Conservation (phyloP, 768 basidiomycete species). For the Omphalotus guepiniiformis region DNA sequence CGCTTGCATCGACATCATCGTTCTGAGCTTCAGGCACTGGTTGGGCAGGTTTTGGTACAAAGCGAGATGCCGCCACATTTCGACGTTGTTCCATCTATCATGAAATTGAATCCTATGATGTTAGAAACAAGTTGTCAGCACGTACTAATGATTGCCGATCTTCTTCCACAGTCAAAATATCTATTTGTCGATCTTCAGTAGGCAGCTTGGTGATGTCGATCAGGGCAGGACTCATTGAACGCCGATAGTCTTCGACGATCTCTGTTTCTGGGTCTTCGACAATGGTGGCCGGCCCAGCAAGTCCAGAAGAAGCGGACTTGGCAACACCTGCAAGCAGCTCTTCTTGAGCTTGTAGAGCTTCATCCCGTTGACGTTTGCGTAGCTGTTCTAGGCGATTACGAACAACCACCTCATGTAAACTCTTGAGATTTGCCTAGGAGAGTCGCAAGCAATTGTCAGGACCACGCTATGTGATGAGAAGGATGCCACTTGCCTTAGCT, state of each 20-base stretch:
- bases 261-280: constrained; percentile 32
- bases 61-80: constrained; percentile 78
- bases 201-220: constrained; percentile 67
- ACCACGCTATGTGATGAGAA: background rate
- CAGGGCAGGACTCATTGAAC: constrained; percentile 81
- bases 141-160: constrained; percentile 64
- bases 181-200: constrained; percentile 77
- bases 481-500: constrained; percentile 64
- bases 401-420: constrained; percentile 93
- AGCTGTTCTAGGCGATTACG: constrained; percentile 95
- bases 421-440: constrained; percentile 80
- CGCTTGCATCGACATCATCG: constrained; percentile 53
- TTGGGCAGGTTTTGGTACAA: constrained; percentile 74
- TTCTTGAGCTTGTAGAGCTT: constrained; percentile 90
- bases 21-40: constrained; percentile 52
- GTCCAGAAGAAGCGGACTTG: constrained; percentile 41
- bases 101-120: background rate
- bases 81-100: constrained; percentile 74
- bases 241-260: constrained; percentile 74
- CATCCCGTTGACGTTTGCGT: constrained; percentile 92
- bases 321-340: constrained; percentile 82
- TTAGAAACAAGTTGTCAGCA: constrained; percentile 12
- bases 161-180: constrained; percentile 67
- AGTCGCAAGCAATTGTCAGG: constrained; percentile 9
- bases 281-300: background rate